These are phyloP conservation scores for Saccharomyces hybrid DNA, from an alignment of 1,139 yeast genomes.

Conservation along the genomic window DNA sequence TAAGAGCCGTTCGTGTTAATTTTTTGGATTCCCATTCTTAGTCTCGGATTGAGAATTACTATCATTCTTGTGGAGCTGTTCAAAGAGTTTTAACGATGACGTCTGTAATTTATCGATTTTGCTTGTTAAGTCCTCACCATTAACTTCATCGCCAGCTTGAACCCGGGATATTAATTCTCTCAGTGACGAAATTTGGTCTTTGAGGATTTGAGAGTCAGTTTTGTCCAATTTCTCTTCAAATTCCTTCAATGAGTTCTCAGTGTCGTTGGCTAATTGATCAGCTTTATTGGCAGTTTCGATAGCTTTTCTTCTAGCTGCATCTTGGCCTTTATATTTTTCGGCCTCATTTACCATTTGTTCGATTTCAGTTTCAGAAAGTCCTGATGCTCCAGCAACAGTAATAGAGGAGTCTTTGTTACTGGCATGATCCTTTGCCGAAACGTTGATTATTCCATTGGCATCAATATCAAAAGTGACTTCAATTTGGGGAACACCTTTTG, in stretches of 20 bases:
- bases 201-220: conserved; percentile 69
- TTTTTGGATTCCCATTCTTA: not conserved
- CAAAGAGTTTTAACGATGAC: conserved; percentile 87
- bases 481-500: conserved; percentile 99
- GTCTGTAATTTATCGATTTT: conserved; percentile 48
- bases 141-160: conserved; percentile 81
- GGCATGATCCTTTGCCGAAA: conserved; percentile 97
- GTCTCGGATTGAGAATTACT: not conserved
- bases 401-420: conserved; percentile 97
- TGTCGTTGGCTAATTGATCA: conserved; percentile 92
- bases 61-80: conserved; percentile 84
- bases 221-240: conserved; percentile 88
- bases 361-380: conserved; percentile 91
- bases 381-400: conserved; percentile 98
- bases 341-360: conserved; percentile 98
- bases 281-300: conserved; percentile 96
- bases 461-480: conserved; percentile 97
- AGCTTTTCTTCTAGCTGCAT: conserved; percentile 89
- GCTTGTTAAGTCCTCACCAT: conserved; percentile 75
- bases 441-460: conserved; percentile 98
- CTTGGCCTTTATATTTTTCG: conserved; percentile 94
- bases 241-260: conserved; percentile 89
- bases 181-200: conserved; percentile 65
- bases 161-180: conserved; percentile 92
- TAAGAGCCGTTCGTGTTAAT: not conserved